phyloP scores from a whole-genome alignment of 1,139 yeast genomes.

The Candida freyschussii region DNA sequence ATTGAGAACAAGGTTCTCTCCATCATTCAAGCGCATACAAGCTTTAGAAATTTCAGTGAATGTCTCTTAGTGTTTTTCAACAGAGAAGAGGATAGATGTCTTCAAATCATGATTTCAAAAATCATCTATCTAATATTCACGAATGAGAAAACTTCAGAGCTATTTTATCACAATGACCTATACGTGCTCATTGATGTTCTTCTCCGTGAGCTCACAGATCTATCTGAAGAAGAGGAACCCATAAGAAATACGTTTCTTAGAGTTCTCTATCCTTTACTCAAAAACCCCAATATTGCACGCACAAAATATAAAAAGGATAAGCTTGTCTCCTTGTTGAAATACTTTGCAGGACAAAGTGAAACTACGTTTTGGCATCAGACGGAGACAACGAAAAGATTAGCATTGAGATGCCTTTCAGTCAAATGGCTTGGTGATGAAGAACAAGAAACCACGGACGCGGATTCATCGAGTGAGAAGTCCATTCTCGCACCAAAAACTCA shows the following conservation, averaged over 20 bases:
- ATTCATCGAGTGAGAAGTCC: constrained; percentile 16
- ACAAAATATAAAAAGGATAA: constrained; percentile 57
- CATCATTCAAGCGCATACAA: constrained; percentile 28
- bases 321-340: constrained; percentile 45
- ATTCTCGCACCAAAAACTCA: too few species aligned
- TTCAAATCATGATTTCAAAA: constrained; percentile 76
- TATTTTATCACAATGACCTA: constrained; percentile 76
- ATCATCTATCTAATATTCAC: constrained; percentile 72
- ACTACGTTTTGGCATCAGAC: constrained; percentile 25
- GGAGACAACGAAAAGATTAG: constrained; percentile 50
- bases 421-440: constrained; percentile 38
- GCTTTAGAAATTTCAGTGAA: constrained; percentile 48
- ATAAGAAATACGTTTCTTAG: constrained; percentile 72
- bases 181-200: constrained; percentile 83
- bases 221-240: constrained; percentile 56
- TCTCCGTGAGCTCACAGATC: constrained; percentile 69
- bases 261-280: constrained; percentile 66
- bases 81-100: constrained; percentile 66
- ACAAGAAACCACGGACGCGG: constrained; percentile 3
- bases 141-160: constrained; percentile 55
- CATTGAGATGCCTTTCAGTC: constrained; percentile 56
- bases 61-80: constrained; percentile 62
- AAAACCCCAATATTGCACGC: constrained; percentile 57
- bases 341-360: constrained; percentile 36
- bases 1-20: constrained; percentile 46